phyloP scores from a whole-genome alignment of 768 basidiomycete species.

The Antrodiella citrinella region DNA sequence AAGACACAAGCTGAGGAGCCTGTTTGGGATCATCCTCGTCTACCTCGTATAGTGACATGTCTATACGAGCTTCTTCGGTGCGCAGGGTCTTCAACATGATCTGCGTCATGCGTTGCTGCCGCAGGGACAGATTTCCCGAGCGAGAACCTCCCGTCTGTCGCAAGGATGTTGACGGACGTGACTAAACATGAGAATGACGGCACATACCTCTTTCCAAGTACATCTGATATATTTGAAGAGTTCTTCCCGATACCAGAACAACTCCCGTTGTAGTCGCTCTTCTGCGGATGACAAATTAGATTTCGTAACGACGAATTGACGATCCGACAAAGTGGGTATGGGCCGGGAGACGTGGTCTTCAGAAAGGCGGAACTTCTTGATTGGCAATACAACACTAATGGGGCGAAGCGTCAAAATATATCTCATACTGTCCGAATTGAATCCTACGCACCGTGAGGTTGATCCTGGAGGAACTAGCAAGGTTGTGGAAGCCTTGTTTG shows the following conservation, averaged over 20 bases:
- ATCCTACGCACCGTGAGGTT: slow-evolving; percentile 65
- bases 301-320: slow-evolving; percentile 87
- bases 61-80: slow-evolving; percentile 54
- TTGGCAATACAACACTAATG: slow-evolving; percentile 57
- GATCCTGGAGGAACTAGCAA: slow-evolving; percentile 82
- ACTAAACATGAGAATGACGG: not conserved
- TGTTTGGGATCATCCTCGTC: slow-evolving; percentile 19
- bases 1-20: slow-evolving; percentile 14
- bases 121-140: slow-evolving; percentile 66
- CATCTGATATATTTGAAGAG: slow-evolving; percentile 63
- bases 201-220: slow-evolving; percentile 78
- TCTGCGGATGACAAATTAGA: slow-evolving; percentile 52
- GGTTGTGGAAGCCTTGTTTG: slow-evolving; percentile 35
- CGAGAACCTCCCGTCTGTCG: slow-evolving; percentile 71
- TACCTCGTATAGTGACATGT: slow-evolving; percentile 37
- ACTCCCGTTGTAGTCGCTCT: slow-evolving; percentile 57
- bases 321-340: slow-evolving; percentile 79
- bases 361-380: slow-evolving; percentile 61
- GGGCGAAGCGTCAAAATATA: too few relatives aligned
- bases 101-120: slow-evolving; percentile 68
- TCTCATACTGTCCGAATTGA: too few relatives aligned
- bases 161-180: not conserved
- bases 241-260: slow-evolving; percentile 96
- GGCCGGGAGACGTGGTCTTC: slow-evolving; percentile 50
- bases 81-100: slow-evolving; percentile 76